Base-by-base conservation (phyloP, 257 asterid species). In the Fraxinus excelsior region DNA sequence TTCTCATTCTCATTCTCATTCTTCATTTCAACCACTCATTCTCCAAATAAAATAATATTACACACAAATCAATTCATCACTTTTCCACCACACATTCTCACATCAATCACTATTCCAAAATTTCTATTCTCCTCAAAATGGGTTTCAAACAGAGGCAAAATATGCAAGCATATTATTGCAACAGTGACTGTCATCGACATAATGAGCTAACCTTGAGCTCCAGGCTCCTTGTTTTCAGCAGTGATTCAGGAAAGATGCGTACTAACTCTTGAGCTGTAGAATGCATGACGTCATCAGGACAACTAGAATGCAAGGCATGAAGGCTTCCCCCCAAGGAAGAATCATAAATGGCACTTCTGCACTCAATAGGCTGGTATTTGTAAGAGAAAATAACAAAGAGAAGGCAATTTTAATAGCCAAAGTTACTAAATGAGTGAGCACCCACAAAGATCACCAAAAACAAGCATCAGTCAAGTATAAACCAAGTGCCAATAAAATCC, bases 321-420 rank as follows among this genome's bases (percentile, higher is more conserved):
- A 95, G 92, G 80, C 99, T 91, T 83, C 86, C 81, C 74, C 96
- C 99, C 74, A 95, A 78, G 72, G 96, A 88, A 67, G 96, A 88
- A 83, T 95, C 98, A 75, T 93, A 95, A 72, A 80, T 88, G 74
- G 87, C 80, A 79, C 84, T 86, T 81, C 99, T 93, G 93, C 84
- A 87, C 83, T 58, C 46, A 70, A 82, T 80, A 64, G 58, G 28
- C 29, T 67, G 26, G 72, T 77, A 26, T 25, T 80, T 66, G 71
- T 82, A 77, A 81, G 84, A 75, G 65, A 77, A 74, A 81, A 67
- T 42, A 68, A 71, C 69, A 35, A 56, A 72, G 28, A 83, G 12
- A 16, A 75, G 75, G 70, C 40, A 78, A 32, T 62, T 64, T 67
- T 31, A 71, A 79, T 66, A 69, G 73, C 73, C 70, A 74, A 65